A percentile compares a stretch with the other conserved stretches of the same genome.
Evolutionary conservation across 768 basidiomycete species (phyloP).

Genomic region (Crepidotus variabilis): DNA sequence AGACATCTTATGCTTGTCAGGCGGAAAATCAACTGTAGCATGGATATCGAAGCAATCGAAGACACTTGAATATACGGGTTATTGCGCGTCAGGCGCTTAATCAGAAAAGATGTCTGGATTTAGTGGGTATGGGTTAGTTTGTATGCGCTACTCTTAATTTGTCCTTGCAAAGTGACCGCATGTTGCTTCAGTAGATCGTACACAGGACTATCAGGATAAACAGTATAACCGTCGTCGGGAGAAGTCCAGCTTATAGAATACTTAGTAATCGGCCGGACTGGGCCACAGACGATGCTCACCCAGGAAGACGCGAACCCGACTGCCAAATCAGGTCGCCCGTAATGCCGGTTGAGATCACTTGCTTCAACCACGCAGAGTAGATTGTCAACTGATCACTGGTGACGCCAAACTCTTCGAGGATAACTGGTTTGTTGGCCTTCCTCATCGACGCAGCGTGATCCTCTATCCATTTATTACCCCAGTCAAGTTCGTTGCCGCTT

Average conservation of each 20-base stretch:
- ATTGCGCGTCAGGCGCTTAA: too few relatives aligned
- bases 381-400: constrained; percentile 41
- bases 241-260: constrained; percentile 31
- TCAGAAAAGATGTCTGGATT: too few relatives aligned
- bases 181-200: constrained; percentile 39
- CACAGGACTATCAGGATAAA: constrained; percentile 42
- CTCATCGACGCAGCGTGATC: constrained; percentile 55
- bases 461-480: constrained; percentile 59
- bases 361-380: constrained; percentile 54
- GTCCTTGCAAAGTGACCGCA: constrained; percentile 41
- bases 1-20: too few relatives aligned
- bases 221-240: constrained; percentile 50
- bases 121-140: too few relatives aligned
- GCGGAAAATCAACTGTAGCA: too few relatives aligned
- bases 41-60: too few relatives aligned
- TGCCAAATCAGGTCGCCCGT: constrained; percentile 61
- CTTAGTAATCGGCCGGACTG: not conserved
- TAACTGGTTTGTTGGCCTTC: constrained; percentile 53
- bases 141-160: too few relatives aligned
- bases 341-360: constrained; percentile 48
- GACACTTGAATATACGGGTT: too few relatives aligned
- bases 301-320: constrained; percentile 31
- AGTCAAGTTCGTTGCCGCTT: constrained; percentile 37
- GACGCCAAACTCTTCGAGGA: constrained; percentile 66
- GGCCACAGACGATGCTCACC: constrained; percentile 11